Conservation (phyloP, 495 filamentous ascomycete genomes). For the Durotheca rogersii region DNA sequence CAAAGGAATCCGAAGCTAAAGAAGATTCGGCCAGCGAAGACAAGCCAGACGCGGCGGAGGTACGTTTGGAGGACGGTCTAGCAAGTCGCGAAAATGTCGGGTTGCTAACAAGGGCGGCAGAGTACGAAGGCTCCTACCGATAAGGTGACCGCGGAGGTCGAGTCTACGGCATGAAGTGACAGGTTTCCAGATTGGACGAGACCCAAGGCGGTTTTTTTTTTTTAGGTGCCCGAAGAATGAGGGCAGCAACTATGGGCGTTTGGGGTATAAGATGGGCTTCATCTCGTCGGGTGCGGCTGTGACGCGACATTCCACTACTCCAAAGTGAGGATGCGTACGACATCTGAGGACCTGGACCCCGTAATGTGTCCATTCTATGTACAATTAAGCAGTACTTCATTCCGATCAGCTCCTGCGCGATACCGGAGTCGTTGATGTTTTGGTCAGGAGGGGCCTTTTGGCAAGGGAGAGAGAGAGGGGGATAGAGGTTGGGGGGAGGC, state of each 20-base stretch:
- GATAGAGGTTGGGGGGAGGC: too few species aligned
- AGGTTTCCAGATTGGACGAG: conserved; percentile 5
- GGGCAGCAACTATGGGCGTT: conserved; percentile 24
- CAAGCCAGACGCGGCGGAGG: conserved; percentile 38
- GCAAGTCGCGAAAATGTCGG: neutral
- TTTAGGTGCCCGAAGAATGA: conserved; percentile 5
- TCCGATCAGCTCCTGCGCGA: conserved; percentile 11
- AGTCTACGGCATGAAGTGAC: conserved; percentile 23
- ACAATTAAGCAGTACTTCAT: conserved; percentile 32
- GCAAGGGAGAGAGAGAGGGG: too few species aligned
- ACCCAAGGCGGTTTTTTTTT: conserved; percentile 8
- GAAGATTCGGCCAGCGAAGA: conserved; percentile 32
- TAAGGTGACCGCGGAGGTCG: conserved; percentile 15
- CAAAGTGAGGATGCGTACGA: conserved; percentile 18
- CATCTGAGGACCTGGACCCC: conserved; percentile 22
- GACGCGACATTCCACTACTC: conserved; percentile 6
- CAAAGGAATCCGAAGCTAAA: conserved; percentile 30
- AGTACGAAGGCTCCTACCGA: conserved; percentile 8
- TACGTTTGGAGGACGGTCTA: conserved; percentile 13
- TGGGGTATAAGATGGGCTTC: conserved; percentile 25
- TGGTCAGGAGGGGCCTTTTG: conserved; percentile 10
- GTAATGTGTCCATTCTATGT: conserved; percentile 31
- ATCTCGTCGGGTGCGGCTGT: conserved; percentile 6
- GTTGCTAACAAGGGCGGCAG: conserved; percentile 15
- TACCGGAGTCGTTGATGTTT: conserved; percentile 21